phyloP scores from a whole-genome alignment of 305 asterid species.

The Ilex paraguariensis region DNA sequence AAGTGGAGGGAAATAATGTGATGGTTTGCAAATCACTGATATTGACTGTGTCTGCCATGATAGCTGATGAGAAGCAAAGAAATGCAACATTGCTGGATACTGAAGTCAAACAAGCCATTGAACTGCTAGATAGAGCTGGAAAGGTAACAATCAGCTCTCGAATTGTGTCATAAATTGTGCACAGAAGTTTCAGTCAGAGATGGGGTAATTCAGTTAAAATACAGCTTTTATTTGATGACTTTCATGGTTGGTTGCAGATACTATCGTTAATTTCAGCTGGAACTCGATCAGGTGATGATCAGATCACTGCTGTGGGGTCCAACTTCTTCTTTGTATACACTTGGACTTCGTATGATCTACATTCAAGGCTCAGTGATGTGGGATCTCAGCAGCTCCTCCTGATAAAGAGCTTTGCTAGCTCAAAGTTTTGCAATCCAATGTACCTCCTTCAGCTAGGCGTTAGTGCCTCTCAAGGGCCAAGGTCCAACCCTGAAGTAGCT shows the following conservation, averaged over 20 bases:
- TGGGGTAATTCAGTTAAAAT: no score
- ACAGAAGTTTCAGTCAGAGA: no score
- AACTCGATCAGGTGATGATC: slow-evolving; percentile 31
- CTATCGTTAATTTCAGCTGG: slow-evolving; percentile 37
- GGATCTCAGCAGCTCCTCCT: slow-evolving; percentile 61
- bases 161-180: no score
- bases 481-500: slow-evolving; percentile 69
- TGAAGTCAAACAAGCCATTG: slow-evolving; percentile 67
- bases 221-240: no score
- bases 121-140: slow-evolving; percentile 68
- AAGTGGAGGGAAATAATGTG: slow-evolving; percentile 37
- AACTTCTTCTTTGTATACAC: slow-evolving; percentile 64
- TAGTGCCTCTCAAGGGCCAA: slow-evolving; percentile 75
- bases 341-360: slow-evolving; percentile 72
- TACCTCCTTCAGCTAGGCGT: slow-evolving; percentile 78
- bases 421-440: slow-evolving; percentile 56
- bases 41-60: slow-evolving; percentile 58
- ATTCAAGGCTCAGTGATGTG: slow-evolving; percentile 67
- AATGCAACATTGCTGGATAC: slow-evolving; percentile 46
- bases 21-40: slow-evolving; percentile 76
- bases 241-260: slow-evolving; percentile 46
- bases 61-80: slow-evolving; percentile 65
- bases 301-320: slow-evolving; percentile 40
- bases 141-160: slow-evolving; percentile 44
- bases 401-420: slow-evolving; percentile 53